Percentiles rank a stretch among this genome's conserved stretches.
These are phyloP conservation scores for Septoria petroselini DNA, from an alignment of 2,329 filamentous ascomycete genomes.

Conservation along the genomic window DNA sequence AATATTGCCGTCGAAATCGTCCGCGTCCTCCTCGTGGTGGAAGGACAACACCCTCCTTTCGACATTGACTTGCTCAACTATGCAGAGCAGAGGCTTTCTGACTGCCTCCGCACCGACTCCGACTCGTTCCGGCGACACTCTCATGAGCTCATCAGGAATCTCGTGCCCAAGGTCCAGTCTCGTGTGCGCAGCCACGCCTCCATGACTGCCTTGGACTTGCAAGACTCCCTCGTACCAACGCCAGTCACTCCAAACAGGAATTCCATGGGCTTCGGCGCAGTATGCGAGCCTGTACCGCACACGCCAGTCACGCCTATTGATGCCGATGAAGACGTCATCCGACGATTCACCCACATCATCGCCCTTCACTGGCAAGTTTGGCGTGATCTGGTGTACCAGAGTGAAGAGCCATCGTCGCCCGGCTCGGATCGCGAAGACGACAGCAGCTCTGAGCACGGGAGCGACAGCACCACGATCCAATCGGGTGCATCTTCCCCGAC, in stretches of 20 bases:
- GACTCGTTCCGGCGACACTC: conserved; percentile 32
- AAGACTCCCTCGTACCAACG: conserved; percentile 41
- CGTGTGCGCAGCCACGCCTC: conserved; percentile 36
- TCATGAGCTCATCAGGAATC: conserved; percentile 33
- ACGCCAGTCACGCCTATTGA: conserved; percentile 24
- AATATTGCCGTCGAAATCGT: conserved; percentile 48
- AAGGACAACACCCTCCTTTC: conserved; percentile 33
- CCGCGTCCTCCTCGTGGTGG: conserved; percentile 41
- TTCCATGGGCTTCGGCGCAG: conserved; percentile 31
- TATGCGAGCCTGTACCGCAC: conserved; percentile 26
- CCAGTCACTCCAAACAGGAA: conserved; percentile 16
- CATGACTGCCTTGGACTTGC: conserved; percentile 44
- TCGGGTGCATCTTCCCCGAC: conserved; percentile 26
- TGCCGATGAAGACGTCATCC: conserved; percentile 60
- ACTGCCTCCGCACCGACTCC: conserved; percentile 34
- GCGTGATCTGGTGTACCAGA: conserved; percentile 67
- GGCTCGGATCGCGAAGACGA: conserved; percentile 23
- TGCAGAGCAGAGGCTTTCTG: conserved; percentile 38
- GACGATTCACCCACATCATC: conserved; percentile 75
- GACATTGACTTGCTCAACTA: conserved; percentile 38
- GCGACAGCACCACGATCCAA: conserved; percentile 23
- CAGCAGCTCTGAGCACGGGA: conserved; percentile 23
- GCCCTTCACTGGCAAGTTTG: conserved; percentile 89
- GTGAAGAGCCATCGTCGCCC: conserved; percentile 13
- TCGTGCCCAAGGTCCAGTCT: conserved; percentile 39